Conservation (phyloP, 306 rosid genomes). For the Begonia masoniana region DNA sequence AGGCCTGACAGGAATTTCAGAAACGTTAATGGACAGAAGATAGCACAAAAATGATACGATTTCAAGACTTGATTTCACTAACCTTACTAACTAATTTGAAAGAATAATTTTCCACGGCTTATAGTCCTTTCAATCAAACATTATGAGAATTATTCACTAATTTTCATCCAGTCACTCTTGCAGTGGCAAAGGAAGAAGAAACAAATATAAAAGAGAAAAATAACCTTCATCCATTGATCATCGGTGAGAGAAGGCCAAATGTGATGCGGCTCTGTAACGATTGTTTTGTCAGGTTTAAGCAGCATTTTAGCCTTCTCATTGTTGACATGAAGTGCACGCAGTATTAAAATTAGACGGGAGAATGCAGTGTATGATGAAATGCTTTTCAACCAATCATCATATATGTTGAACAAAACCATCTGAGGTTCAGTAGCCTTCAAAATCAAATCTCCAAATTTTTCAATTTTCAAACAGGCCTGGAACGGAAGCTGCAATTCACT, state of each 20-base stretch:
- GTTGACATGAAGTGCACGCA: conserved; percentile 94
- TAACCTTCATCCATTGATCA: conserved; percentile 99
- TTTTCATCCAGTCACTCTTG: too few relatives aligned
- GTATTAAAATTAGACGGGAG: conserved; percentile 84
- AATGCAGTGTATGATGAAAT: conserved; percentile 96
- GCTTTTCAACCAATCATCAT: conserved; percentile 99
- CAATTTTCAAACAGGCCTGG: conserved; percentile 97
- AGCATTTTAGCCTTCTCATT: conserved; percentile 99
- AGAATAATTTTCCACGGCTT: too few relatives aligned
- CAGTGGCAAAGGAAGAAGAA: not conserved
- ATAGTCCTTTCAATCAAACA: too few relatives aligned
- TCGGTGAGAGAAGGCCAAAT: conserved; percentile 97
- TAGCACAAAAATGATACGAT: too few relatives aligned
- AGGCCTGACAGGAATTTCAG: too few relatives aligned
- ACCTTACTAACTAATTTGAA: too few relatives aligned
- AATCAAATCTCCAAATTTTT: conserved; percentile 96
- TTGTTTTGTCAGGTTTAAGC: conserved; percentile 88
- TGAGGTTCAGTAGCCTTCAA: conserved; percentile 99
- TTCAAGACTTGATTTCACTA: too few relatives aligned
- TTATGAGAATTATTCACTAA: too few relatives aligned
- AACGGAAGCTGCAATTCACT: conserved; percentile 98
- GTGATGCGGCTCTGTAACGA: conserved; percentile 93
- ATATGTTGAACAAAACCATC: conserved; percentile 97
- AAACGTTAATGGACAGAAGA: too few relatives aligned
- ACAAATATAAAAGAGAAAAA: conserved; percentile 1